Conservation (phyloP, 345 rosid species). For the Salix udensis region DNA sequence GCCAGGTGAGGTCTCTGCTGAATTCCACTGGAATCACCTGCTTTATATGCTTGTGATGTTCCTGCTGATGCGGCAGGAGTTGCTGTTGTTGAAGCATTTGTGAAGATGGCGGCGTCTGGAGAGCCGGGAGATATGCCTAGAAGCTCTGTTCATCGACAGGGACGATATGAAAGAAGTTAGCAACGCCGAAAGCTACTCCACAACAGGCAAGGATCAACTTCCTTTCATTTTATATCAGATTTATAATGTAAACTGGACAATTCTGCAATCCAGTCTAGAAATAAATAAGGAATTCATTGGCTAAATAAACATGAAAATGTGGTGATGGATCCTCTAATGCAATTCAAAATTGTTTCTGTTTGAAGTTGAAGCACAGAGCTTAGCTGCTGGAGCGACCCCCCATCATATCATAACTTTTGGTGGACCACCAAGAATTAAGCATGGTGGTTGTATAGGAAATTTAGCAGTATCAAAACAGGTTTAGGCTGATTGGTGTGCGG, state of each 20-base stretch:
- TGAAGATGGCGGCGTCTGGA: constrained; percentile 70
- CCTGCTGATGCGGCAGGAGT: constrained; percentile 19
- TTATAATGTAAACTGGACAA: not conserved
- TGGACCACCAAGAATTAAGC: not conserved
- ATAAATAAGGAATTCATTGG: not conserved
- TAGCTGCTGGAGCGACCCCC: too few species aligned
- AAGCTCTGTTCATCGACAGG: constrained; percentile 46
- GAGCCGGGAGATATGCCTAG: constrained; percentile 77
- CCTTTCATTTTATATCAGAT: not conserved
- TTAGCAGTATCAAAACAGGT: not conserved
- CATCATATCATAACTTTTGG: not conserved
- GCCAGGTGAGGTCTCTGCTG: constrained; percentile 11
- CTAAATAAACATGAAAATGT: too few species aligned
- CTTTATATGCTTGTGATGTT: constrained; percentile 13
- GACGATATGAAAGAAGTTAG: not conserved
- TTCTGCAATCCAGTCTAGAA: not conserved
- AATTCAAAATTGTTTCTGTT: not conserved
- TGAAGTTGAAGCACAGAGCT: not conserved
- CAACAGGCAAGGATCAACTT: not conserved
- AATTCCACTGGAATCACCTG: constrained; percentile 19
- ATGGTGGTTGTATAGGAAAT: not conserved
- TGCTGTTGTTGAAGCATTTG: constrained; percentile 30
- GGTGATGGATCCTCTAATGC: not conserved
- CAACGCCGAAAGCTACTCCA: not conserved
- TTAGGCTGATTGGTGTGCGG: not conserved